Conservation (phyloP, 176 grass and related monocot genomes). For the Poa annua region DNA sequence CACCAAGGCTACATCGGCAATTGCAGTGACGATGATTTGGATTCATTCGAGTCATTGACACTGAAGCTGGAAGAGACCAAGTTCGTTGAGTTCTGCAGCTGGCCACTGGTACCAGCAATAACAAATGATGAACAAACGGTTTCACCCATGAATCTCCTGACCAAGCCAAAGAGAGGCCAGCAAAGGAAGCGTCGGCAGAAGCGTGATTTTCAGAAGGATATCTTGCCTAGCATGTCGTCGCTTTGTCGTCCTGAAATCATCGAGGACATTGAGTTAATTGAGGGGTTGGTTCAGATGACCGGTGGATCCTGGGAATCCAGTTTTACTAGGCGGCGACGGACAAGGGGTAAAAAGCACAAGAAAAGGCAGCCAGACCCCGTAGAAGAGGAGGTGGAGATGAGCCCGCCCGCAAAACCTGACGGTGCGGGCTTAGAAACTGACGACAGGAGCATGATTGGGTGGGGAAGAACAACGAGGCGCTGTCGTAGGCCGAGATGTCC, state of each 20-base stretch:
- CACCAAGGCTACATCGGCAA: constrained; percentile 2
- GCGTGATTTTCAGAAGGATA: constrained; percentile 86
- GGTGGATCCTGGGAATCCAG: constrained; percentile 56
- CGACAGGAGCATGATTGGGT: constrained; percentile 68
- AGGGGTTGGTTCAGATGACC: constrained; percentile 68
- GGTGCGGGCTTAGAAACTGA: constrained; percentile 49
- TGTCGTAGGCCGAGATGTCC: constrained; percentile 73
- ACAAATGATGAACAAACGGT: constrained; percentile 51
- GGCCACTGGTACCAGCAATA: constrained; percentile 36
- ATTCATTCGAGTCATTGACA: constrained; percentile 80
- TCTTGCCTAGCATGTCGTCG: constrained; percentile 72
- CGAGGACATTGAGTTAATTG: constrained; percentile 79
- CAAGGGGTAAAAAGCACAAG: constrained; percentile 52
- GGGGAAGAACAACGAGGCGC: constrained; percentile 87
- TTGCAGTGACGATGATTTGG: constrained; percentile 57
- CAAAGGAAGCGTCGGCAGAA: constrained; percentile 73
- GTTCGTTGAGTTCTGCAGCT: constrained; percentile 63
- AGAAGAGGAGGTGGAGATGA: constrained; percentile 38
- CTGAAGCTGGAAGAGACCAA: constrained; percentile 83
- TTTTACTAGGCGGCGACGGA: constrained; percentile 46
- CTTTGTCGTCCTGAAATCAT: constrained; percentile 82
- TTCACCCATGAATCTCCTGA: constrained; percentile 56
- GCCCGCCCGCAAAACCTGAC: constrained; percentile 41
- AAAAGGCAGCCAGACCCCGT: constrained; percentile 41
- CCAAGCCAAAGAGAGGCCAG: constrained; percentile 63